Base-by-base conservation (phyloP, 345 rosid species). In the Linum tenue region DNA sequence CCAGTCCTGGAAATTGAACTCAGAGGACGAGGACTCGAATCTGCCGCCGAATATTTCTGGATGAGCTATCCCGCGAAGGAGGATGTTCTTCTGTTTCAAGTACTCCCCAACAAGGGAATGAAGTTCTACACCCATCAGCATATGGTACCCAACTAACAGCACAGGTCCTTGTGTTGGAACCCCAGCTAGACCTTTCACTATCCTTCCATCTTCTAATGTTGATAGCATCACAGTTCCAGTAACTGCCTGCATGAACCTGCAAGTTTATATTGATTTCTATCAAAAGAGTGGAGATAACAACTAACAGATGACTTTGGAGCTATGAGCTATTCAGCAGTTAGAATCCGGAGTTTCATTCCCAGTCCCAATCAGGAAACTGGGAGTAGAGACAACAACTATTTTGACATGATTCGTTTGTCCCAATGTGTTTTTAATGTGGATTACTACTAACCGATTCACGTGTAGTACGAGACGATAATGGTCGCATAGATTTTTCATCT, bases 121-220 rank as follows among this genome's bases (percentile, higher is more conserved):
- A 60, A 81, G 5, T 59, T 85, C 90, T 22, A 74, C 39, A 59
- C 84, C 90, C 69, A 79, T 56, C 55, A 85, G 68, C 85, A 81
- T 79, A 79, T 85, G 90, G 70, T 83, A 69, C 48, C 87, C 84
- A 43, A 83, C 80, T 3, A 69, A 55, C 75, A 85, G 69, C 56
- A 85, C 84, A 7, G 87, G 90, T 17, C 90, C 87, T 37, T 83
- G 73, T 1, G 75, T 44, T 43, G 90, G 86, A 64, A 85, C 78
- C 43, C 90, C 87, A 3, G 69, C 70, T 12, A 85, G 84, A 53
- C 87, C 84, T 65, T 67, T 79, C 62, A 83, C 83, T 58, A 85
- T 67, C 57, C 67, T 73, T 42, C 86, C 87, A 15, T 83, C 78
- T 55, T 76, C 83, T 67, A 81, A 70, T 41, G 90, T 85, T 50